Base-by-base conservation (phyloP, 1,284 basidiomycete species). In the Veloboletus limbatus region DNA sequence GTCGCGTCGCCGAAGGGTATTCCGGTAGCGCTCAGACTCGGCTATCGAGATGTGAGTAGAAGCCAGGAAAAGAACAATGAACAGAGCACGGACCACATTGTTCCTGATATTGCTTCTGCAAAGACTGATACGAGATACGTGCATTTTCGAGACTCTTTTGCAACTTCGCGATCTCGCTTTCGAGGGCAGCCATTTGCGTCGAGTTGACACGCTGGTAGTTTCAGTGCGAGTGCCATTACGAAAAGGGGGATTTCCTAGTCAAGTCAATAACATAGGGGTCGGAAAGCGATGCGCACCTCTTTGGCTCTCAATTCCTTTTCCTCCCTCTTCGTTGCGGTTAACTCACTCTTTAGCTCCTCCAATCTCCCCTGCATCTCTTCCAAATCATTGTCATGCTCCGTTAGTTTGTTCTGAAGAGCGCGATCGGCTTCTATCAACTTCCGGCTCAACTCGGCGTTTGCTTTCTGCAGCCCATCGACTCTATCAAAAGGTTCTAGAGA, bases 291-390 rank as follows among this genome's bases (percentile, higher is more conserved):
- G 65, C 72, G 9, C 42, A 85, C 84, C 73, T 95, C 92, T 66
- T 92, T 92, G 10, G 77, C 73, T 37, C 88, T 75, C 51, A 93
- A 66, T 58, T 96, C 92, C 69, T 95, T 94, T 66, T 95, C 91
- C 55, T 95, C 90, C 35, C 88, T 77, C 63, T 89, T 87, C 5
- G 85, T 82, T 7, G 81, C 74, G 11, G 73, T 82, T 8, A 95
- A 69, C 66, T 95, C 91, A 9, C 71, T 77, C 55, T 77, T 71
- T 45, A 85, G 63, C 59, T 92, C 89, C 48, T 94, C 89, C 41
- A 93, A 61, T 25, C 77, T 71, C 8, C 68, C 68, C 58, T 92
- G 81, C 66, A 90, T 77, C 41, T 91, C 86, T 55, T 87, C 84
- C 20, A 91, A 66, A 57, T 92, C 82, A 21, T 72, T 64, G 62